Evolutionary conservation across 768 basidiomycete species (phyloP).

Genomic region (Leccinum boreale): DNA sequence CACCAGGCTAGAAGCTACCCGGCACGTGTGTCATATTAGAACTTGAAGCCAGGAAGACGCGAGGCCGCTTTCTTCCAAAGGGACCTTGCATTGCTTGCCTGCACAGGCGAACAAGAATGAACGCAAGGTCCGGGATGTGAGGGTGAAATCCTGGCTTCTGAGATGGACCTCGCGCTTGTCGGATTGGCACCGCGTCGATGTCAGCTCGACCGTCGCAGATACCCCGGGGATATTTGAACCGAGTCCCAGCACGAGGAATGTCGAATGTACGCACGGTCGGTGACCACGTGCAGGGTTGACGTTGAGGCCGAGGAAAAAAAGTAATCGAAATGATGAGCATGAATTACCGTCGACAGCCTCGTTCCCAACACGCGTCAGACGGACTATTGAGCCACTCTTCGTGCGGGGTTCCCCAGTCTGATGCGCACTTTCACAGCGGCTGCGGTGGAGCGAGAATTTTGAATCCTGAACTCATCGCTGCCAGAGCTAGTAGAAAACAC

Average conservation of each 20-base stretch:
- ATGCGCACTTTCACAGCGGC: neutral
- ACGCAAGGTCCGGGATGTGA: slow-evolving; percentile 17
- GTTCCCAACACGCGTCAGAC: slow-evolving; percentile 26
- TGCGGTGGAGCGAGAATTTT: neutral
- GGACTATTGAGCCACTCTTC: slow-evolving; percentile 17
- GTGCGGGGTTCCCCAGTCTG: neutral
- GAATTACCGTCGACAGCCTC: slow-evolving; percentile 29
- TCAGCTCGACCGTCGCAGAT: slow-evolving; percentile 5
- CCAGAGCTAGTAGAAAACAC: slow-evolving; percentile 1
- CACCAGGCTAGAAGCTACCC: slow-evolving; percentile 16
- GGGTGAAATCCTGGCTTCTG: slow-evolving; percentile 12
- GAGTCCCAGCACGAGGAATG: slow-evolving; percentile 9
- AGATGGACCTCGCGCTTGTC: slow-evolving; percentile 8
- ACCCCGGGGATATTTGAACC: slow-evolving; percentile 1
- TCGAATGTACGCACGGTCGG: slow-evolving; percentile 6
- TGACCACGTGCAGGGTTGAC: slow-evolving; percentile 17
- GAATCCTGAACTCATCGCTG: neutral
- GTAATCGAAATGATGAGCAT: slow-evolving; percentile 19
- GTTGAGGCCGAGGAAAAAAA: slow-evolving; percentile 21
- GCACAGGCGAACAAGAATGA: slow-evolving; percentile 32
- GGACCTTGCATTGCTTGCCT: slow-evolving; percentile 24
- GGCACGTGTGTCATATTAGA: slow-evolving; percentile 24
- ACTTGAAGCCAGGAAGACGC: slow-evolving; percentile 29
- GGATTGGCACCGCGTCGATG: neutral
- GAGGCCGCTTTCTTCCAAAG: slow-evolving; percentile 32